Conservation (phyloP, 768 basidiomycete genomes). For the Lentinula lateritia region DNA sequence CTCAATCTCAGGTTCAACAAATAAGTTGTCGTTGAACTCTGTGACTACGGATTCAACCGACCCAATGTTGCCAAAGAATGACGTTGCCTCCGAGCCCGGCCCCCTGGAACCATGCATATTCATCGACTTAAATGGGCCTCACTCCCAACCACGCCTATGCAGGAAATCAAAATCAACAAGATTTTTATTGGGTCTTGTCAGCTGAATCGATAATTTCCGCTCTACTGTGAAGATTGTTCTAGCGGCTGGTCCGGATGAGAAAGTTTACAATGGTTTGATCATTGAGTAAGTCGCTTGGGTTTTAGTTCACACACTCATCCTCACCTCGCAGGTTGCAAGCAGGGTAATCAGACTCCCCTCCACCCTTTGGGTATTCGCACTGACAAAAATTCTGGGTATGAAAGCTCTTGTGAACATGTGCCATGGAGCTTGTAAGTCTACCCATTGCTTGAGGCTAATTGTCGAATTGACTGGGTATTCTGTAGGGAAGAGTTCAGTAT, state of each 20-base stretch:
- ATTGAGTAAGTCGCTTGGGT: constrained; percentile 58
- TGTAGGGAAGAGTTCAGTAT: constrained; percentile 85
- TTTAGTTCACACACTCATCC: too few relatives aligned
- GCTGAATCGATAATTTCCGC: constrained; percentile 88
- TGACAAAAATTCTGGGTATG: constrained; percentile 52
- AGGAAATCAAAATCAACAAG: constrained; percentile 78
- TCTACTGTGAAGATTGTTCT: constrained; percentile 77
- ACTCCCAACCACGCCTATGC: constrained; percentile 68
- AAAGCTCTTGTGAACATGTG: constrained; percentile 76
- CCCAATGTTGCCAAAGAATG: constrained; percentile 16
- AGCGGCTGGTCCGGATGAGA: constrained; percentile 66
- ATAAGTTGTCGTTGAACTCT: not conserved
- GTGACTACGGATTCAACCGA: too few relatives aligned
- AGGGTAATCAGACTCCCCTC: constrained; percentile 63
- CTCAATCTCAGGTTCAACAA: not conserved
- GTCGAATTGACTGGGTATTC: constrained; percentile 2
- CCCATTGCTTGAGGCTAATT: not conserved
- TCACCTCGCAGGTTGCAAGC: too few relatives aligned
- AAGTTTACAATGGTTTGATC: constrained; percentile 75
- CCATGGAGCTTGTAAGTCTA: constrained; percentile 68
- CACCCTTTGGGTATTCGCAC: constrained; percentile 71
- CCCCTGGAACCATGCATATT: constrained; percentile 55
- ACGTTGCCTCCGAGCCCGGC: constrained; percentile 76
- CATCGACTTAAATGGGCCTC: constrained; percentile 86
- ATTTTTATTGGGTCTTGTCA: constrained; percentile 91